A percentile compares a stretch with the other conserved stretches of the same genome.
These are phyloP conservation scores for Sonneratia caseolaris DNA, from an alignment of 345 rosid species.

Conservation along the genomic window DNA sequence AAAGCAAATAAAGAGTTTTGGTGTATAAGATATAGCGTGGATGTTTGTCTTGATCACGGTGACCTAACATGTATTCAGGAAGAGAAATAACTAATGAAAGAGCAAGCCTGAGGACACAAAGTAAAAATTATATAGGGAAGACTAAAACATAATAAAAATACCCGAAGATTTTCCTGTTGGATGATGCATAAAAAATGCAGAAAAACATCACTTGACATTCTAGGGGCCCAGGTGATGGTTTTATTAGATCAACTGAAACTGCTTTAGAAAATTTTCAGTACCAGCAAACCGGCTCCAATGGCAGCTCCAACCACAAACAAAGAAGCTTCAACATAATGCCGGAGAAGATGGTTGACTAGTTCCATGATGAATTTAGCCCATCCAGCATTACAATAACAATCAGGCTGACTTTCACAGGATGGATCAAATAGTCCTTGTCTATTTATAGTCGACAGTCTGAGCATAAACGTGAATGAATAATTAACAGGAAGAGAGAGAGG, in stretches of 20 bases:
- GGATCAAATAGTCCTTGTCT: neutral
- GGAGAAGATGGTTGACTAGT: conserved; percentile 47
- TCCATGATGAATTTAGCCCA: conserved; percentile 67
- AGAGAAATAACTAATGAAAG: neutral
- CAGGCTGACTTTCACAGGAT: conserved; percentile 41
- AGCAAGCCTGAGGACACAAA: neutral
- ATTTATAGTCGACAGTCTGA: neutral
- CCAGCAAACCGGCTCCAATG: conserved; percentile 82
- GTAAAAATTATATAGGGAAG: neutral
- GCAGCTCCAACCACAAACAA: conserved; percentile 79
- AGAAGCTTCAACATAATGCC: conserved; percentile 56
- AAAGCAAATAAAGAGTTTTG: neutral
- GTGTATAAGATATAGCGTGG: neutral
- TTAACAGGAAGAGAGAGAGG: neutral
- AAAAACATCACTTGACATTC: neutral
- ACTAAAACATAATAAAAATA: neutral
- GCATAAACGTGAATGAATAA: neutral
- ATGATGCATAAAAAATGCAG: neutral
- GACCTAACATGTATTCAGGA: neutral
- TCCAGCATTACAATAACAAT: conserved; percentile 84
- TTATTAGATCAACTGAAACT: neutral
- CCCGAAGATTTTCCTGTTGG: too few species aligned
- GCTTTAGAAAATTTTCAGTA: conserved; percentile 10
- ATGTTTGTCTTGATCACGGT: too few species aligned
- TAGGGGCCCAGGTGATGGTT: neutral